Percentiles rank a stretch among this genome's conserved stretches.
Conservation (phyloP, 495 filamentous ascomycete genomes). For the Talaromyces adpressus region DNA sequence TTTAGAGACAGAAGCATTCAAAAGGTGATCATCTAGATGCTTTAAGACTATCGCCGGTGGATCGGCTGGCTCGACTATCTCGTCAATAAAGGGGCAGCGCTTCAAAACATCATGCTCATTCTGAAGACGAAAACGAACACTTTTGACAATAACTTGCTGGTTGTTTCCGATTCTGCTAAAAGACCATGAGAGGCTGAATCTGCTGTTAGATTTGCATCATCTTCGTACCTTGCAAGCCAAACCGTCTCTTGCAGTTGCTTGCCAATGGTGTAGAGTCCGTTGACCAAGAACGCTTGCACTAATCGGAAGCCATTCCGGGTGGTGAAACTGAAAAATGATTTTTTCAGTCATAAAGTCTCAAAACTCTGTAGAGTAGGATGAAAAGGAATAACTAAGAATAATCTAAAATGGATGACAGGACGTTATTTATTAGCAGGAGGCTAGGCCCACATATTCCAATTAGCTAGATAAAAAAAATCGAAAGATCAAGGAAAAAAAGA, state of each 20-base stretch:
- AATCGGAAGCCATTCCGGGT: too few species aligned
- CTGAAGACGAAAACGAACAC: constrained; percentile 23
- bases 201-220: not conserved
- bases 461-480: not conserved
- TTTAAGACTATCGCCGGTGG: constrained; percentile 34
- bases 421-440: too few species aligned
- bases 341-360: too few species aligned
- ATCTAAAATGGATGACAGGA: too few species aligned
- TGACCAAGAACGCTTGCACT: too few species aligned
- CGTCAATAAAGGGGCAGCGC: constrained; percentile 27
- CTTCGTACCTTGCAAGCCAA: constrained; percentile 9
- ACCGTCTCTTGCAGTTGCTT: constrained; percentile 8
- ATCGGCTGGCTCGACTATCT: constrained; percentile 28
- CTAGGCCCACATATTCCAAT: too few species aligned
- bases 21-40: constrained; percentile 32
- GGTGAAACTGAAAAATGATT: not conserved
- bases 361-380: too few species aligned
- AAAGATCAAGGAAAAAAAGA: not conserved
- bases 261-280: constrained; percentile 3
- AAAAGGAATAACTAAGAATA: too few species aligned
- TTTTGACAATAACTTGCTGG: constrained; percentile 31
- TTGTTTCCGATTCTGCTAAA: constrained; percentile 18
- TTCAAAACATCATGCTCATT: constrained; percentile 37
- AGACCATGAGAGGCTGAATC: not conserved
- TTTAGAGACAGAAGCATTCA: constrained; percentile 23